Evolutionary conservation across 2,329 filamentous ascomycete genomes (phyloP).

Genomic region (Aquanectria penicillioides): DNA sequence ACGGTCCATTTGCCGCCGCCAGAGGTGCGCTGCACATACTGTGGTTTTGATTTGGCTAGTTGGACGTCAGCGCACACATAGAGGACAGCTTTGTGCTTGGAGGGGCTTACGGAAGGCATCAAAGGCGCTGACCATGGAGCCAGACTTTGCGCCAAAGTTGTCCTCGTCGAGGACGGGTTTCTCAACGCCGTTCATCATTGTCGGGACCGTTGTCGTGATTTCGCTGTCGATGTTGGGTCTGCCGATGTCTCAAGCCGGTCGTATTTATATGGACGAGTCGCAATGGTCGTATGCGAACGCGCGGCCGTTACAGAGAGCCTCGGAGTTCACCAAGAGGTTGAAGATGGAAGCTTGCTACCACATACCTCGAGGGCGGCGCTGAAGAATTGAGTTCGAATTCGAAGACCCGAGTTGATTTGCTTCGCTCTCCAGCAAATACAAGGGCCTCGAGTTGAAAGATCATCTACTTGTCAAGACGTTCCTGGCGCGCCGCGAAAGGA

Average conservation of each 20-base stretch:
- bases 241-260: constrained; percentile 10
- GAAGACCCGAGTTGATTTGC: constrained; percentile 21
- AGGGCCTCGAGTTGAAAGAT: constrained; percentile 3
- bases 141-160: constrained; percentile 78
- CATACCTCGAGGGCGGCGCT: constrained; percentile 30
- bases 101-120: constrained; percentile 88
- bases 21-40: constrained; percentile 85
- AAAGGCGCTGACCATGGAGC: constrained; percentile 80
- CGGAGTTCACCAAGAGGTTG: constrained; percentile 32
- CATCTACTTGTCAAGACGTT: constrained; percentile 28
- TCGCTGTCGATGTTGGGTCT: constrained; percentile 27
- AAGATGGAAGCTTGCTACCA: constrained; percentile 30
- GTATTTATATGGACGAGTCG: constrained; percentile 20
- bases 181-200: constrained; percentile 80
- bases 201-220: constrained; percentile 20
- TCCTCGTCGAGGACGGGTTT: constrained; percentile 76
- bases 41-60: constrained; percentile 92
- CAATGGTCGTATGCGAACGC: constrained; percentile 22
- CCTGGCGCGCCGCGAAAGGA: constrained; percentile 40
- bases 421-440: constrained; percentile 7
- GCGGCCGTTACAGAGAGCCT: constrained; percentile 20
- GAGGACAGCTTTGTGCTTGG: not conserved
- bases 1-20: constrained; percentile 96
- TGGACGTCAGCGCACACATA: constrained; percentile 24
- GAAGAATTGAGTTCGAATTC: not conserved